These are phyloP conservation scores for Aureobasidium namibiae DNA, from an alignment of 2,329 filamentous ascomycete genomes.

Conservation along the genomic window DNA sequence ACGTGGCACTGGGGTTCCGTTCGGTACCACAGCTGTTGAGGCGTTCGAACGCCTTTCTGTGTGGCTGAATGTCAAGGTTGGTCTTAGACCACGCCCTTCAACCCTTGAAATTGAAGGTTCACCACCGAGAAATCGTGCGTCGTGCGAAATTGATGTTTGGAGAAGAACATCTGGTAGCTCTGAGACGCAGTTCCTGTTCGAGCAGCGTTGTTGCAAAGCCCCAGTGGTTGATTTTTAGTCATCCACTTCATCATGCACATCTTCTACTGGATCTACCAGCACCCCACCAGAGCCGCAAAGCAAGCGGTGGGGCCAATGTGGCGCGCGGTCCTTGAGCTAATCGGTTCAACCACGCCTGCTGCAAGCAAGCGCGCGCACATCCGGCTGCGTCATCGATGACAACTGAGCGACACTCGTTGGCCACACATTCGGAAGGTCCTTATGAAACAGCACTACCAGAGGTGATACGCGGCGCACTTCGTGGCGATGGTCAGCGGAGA, in stretches of 20 bases:
- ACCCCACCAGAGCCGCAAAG: constrained; percentile 3
- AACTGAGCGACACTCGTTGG: constrained; percentile 1
- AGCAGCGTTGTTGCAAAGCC: not conserved
- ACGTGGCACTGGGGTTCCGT: constrained; percentile 9
- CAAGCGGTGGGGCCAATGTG: constrained; percentile 8
- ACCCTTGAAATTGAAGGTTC: not conserved
- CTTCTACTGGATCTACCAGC: constrained; percentile 3
- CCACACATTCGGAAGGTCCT: constrained; percentile 9
- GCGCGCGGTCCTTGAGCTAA: constrained; percentile 11
- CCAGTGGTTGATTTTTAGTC: not conserved
- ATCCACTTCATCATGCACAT: constrained; percentile 6
- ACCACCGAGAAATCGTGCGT: not conserved
- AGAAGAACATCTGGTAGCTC: not conserved
- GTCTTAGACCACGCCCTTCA: not conserved
- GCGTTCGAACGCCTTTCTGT: constrained; percentile 4
- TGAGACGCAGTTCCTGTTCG: not conserved
- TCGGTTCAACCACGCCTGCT: constrained; percentile 5
- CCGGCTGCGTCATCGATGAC: constrained; percentile 12
- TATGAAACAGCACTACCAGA: constrained; percentile 9
- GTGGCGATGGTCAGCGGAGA: not conserved
- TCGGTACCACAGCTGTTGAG: constrained; percentile 7
- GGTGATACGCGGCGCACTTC: not conserved
- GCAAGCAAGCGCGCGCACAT: constrained; percentile 7
- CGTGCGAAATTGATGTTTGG: not conserved
- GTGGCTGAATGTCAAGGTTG: not conserved